Base-by-base conservation (phyloP, 257 asterid species). In the Solanum chmielewskii region DNA sequence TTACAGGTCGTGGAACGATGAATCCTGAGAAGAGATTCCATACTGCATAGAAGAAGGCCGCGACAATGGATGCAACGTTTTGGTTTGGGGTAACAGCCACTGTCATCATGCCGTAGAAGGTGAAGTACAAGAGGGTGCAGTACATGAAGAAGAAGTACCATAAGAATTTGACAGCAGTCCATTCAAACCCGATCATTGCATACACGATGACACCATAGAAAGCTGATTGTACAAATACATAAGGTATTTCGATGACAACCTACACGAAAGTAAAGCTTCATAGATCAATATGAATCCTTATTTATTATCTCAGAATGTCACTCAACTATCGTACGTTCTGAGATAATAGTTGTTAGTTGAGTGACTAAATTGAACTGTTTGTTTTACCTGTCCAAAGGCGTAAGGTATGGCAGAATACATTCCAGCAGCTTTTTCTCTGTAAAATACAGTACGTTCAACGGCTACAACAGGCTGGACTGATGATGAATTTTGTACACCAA, bases 201-300 rank as follows among this genome's bases (percentile, higher is more conserved):
- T 93, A 93, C 25, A 91, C 90, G 23, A 90, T 74, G 35, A 75
- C 1, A 62, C 92, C 91, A 15, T 90, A 92, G 18, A 69, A 45
- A n/a, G 59, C 76, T 3, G 92, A 87, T 90, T 93, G 95, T n/a
- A 87, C 87, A 68, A 93, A 89, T 56, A 90, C 35, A 69, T 93
- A 93, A 4, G 95, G 95, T 56, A 93, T 31, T 88, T 93, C 95
- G 23, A 93, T 91, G 33, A 86, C 87, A 85, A 89, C 93, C 94
- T 93, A 85, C 41, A 23, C 25, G 18, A 87, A 37, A 41, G 27
- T 52, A 15, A 64, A 77, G 15, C 16, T 42, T 86, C 33, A 12
- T 23, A 16, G 6, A 75, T 75, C 27, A 75, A 20, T 33, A 71
- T 31, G 76, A 35, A 35, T 37, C 9, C 11, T 33, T 20, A 9